Base-by-base conservation (phyloP, 2,329 filamentous ascomycete genomes). In the Malbranchea zuffiana region DNA sequence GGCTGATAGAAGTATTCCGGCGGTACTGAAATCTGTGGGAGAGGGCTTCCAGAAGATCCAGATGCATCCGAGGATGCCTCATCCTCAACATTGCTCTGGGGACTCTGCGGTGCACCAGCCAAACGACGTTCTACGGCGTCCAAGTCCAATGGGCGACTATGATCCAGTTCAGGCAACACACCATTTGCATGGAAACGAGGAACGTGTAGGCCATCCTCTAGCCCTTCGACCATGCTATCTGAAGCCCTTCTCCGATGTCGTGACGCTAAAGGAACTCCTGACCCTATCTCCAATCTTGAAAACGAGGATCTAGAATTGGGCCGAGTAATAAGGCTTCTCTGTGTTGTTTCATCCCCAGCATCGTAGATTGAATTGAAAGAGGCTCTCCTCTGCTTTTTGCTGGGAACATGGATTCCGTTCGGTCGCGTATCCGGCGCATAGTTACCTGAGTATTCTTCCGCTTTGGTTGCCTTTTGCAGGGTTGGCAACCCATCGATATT, bases 311-410 rank as follows among this genome's bases (percentile, higher is more conserved):
- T 56, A 16, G 63, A 66, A 32, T 58, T 62, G 12, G 60, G 60
- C 5, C 60, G 52, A 37, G 59, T 42, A 13, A 54, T 46, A 42
- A n/a, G n/a, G n/a, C 53, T 57, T 40, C 49, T 49, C 46, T 66
- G 65, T 10, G 69, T 68, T 41, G 65, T 66, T 40, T 75, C 69
- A 32, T 69, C 61, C 10, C 63, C 63, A 29, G 67, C 64, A 53
- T 75, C 68, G 38, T 64, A 58, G 30, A 64, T 59, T 16, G 63
- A 64, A 46, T 68, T 69, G 44, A 76, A 74, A 18, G 72, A 76
- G 10, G 69, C 69, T 35, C 71, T 62, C 45, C 72, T 57, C 41
- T 51, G 55, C 26, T 50, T 55, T 36, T 30, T 39, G 25, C 15
- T 26, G 8, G 21, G 33, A 15, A 21, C 19, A 7, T 8, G 17